A percentile compares a stretch with the other conserved stretches of the same genome.
Conservation (phyloP, 1,139 yeast genomes). For the Candida frijolesensis region DNA sequence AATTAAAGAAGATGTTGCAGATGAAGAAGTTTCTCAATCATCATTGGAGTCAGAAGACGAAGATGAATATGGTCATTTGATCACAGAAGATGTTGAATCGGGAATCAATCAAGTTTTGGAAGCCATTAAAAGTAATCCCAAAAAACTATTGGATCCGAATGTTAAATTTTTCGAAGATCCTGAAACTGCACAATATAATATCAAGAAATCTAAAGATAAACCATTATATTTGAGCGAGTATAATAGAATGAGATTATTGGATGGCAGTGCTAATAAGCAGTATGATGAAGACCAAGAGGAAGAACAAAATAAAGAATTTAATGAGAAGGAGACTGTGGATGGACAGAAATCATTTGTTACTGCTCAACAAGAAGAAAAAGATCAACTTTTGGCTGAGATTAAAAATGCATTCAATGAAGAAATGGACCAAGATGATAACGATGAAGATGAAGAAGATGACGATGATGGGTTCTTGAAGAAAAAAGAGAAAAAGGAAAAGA, state of each 20-base stretch:
- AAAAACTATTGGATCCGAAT: slow-evolving; percentile 62
- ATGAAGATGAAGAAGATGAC: slow-evolving; percentile 43
- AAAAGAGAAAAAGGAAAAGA: slow-evolving; percentile 38
- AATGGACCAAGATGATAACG: slow-evolving; percentile 45
- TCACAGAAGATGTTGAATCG: slow-evolving; percentile 82
- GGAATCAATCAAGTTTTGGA: slow-evolving; percentile 74
- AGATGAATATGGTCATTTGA: slow-evolving; percentile 87
- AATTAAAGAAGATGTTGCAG: not conserved
- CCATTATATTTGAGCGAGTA: slow-evolving; percentile 91
- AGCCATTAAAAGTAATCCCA: slow-evolving; percentile 70
- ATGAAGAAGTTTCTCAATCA: slow-evolving; percentile 16
- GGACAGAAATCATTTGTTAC: slow-evolving; percentile 70
- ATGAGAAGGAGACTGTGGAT: slow-evolving; percentile 48
- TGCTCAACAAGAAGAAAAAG: slow-evolving; percentile 76
- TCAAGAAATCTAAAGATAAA: slow-evolving; percentile 44
- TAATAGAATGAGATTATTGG: slow-evolving; percentile 77
- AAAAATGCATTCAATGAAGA: slow-evolving; percentile 61
- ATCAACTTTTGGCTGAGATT: slow-evolving; percentile 72
- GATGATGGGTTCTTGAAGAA: slow-evolving; percentile 52
- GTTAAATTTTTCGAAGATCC: slow-evolving; percentile 73
- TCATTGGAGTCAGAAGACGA: slow-evolving; percentile 65
- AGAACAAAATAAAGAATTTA: slow-evolving; percentile 47
- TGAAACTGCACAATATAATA: slow-evolving; percentile 34
- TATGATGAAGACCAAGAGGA: no score
- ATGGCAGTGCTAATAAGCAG: slow-evolving; percentile 34